phyloP scores from a whole-genome alignment of 164 flowering plant species.

The Aristolochia californica region DNA sequence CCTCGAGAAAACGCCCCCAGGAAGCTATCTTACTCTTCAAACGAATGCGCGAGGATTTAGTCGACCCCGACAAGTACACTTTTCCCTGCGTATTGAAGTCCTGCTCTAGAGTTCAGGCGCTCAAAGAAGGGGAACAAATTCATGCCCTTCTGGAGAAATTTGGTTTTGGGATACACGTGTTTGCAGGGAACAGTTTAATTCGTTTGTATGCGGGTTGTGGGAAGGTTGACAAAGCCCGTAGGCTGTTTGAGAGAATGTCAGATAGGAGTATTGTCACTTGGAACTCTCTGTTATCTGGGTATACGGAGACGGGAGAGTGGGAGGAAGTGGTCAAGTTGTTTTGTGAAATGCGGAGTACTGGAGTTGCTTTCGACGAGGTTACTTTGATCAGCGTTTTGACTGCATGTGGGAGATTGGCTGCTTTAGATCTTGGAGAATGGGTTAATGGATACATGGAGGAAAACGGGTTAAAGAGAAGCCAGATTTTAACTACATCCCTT shows the following conservation, averaged over 20 bases:
- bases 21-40: constrained; percentile 26
- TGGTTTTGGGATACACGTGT: constrained; percentile 18
- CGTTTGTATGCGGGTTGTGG: constrained; percentile 34
- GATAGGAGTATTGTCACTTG: constrained; percentile 25
- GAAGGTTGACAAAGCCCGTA: constrained; percentile 18
- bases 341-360: constrained; percentile 19
- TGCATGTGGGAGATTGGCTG: constrained; percentile 40
- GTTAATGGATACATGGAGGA: constrained; percentile 21
- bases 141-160: constrained; percentile 29
- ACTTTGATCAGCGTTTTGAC: constrained; percentile 34
- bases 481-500: constrained; percentile 29
- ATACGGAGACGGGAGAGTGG: constrained; percentile 24
- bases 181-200: constrained; percentile 36
- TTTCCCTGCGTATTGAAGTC: constrained; percentile 34
- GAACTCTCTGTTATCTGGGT: constrained; percentile 44
- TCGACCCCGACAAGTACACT: constrained; percentile 29
- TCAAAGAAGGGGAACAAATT: constrained; percentile 33
- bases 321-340: constrained; percentile 28
- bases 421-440: constrained; percentile 34
- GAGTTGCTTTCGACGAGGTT: constrained; percentile 22
- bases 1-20: constrained; percentile 16
- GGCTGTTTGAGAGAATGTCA: constrained; percentile 36
- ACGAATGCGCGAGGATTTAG: constrained; percentile 22
- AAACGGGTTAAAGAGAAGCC: constrained; percentile 22
- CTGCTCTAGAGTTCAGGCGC: constrained; percentile 25